Base-by-base conservation (phyloP, 2,329 filamentous ascomycete species). In the Penicillium expansum region DNA sequence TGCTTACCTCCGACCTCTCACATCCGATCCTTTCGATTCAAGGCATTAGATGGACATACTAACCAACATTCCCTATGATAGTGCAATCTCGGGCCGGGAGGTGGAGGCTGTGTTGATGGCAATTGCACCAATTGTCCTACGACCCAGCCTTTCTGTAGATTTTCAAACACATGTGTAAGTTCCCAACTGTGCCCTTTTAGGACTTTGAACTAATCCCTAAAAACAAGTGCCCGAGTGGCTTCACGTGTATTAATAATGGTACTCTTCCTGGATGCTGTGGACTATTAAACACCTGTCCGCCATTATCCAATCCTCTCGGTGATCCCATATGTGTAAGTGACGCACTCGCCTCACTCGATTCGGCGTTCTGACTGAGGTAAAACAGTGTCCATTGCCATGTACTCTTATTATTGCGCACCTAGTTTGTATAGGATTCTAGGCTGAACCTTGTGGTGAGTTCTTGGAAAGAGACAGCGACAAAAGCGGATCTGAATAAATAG, bases 111-210 rank as follows among this genome's bases (percentile, higher is more conserved):
- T 35, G 48, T 60, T 22, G 49, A 35, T 5, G 62, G 55, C 0
- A 20, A 44, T 8, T 65, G 62, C 16, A 39, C 54, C 14, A 29
- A 20, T 16, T 64, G 63, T 29, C 53, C 53, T 5, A 22, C 20
- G 43, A n/a, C 47, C 1, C 37, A 29, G 9, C 57, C 55, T 20
- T 62, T 60, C 54, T 65, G 63, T 24, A 14, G 41, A 4, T 13
- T 51, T 20, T 55, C 60, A 30, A 59, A 56, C 52, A 56, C 44
- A 33, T 65, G 60, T 52, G 63, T 64, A 58, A 63, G 58, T 52
- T 44, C 14, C 10, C 3, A 27, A 41, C 2, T 11, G 3, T 20
- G 2, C 7, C 14, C 2, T 16, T 22, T 4, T 18, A 27, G 2
- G 9, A 30, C 5, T 1, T 5, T 27, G 11, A 10, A 20, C 35